Evolutionary conservation across 441 rosid genomes (phyloP).

Genomic region (Euphorbia celastroides): DNA sequence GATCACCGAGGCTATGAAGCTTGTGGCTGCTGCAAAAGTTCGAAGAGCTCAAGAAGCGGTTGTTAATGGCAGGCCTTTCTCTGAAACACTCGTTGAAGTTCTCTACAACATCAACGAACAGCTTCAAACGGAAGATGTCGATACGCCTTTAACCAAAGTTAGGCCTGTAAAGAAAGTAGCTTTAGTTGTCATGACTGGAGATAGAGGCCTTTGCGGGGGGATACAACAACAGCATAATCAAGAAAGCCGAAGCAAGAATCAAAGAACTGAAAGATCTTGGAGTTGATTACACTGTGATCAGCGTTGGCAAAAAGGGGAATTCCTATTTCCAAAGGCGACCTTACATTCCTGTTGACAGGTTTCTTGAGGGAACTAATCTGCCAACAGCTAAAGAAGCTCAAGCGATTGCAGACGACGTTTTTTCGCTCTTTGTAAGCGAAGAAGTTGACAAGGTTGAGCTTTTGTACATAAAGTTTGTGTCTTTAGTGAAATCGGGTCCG

Average conservation of each 20-base stretch:
- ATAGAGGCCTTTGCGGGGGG: slow-evolving; percentile 91
- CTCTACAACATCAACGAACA: slow-evolving; percentile 85
- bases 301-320: slow-evolving; percentile 90
- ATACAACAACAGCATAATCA: slow-evolving; percentile 57
- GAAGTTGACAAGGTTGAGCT: slow-evolving; percentile 95
- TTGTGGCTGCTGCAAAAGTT: slow-evolving; percentile 91
- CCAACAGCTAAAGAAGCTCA: slow-evolving; percentile 96
- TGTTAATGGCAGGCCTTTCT: slow-evolving; percentile 81
- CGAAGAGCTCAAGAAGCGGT: slow-evolving; percentile 96
- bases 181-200: slow-evolving; percentile 76
- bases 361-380: slow-evolving; percentile 44
- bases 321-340: slow-evolving; percentile 69
- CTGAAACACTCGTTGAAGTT: slow-evolving; percentile 79
- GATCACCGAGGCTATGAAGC: slow-evolving; percentile 97
- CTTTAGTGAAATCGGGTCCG: slow-evolving; percentile 84
- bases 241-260: slow-evolving; percentile 73
- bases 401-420: slow-evolving; percentile 83
- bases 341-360: slow-evolving; percentile 65
- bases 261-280: slow-evolving; percentile 60
- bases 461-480: slow-evolving; percentile 82
- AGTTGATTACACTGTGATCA: slow-evolving; percentile 61
- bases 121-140: slow-evolving; percentile 74
- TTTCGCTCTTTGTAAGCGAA: slow-evolving; percentile 76
- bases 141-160: slow-evolving; percentile 64
- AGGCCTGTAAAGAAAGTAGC: slow-evolving; percentile 92